Evolutionary conservation across 106 monocot species (phyloP).

Genomic region (Apostasia ramifera): DNA sequence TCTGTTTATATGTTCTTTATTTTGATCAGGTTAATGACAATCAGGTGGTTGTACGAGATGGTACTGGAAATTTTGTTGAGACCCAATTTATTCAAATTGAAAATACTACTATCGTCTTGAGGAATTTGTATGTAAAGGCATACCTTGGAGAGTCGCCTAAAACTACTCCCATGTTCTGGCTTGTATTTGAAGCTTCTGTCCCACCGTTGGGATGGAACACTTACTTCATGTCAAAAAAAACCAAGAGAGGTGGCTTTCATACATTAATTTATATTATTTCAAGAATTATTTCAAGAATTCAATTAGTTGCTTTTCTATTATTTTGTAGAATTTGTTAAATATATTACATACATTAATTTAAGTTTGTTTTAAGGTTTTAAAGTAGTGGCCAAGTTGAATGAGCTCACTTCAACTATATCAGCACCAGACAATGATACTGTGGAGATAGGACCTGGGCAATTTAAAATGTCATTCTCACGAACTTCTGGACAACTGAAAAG

Average conservation of each 20-base stretch:
- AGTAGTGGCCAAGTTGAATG: conserved; percentile 15
- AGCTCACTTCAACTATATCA: conserved; percentile 13
- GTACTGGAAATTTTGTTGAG: conserved; percentile 40
- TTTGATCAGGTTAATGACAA: conserved; percentile 52
- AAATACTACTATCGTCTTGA: conserved; percentile 36
- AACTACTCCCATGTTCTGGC: conserved; percentile 53
- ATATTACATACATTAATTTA: background rate
- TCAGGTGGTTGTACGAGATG: conserved; percentile 45
- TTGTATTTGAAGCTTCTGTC: conserved; percentile 52
- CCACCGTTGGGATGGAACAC: conserved; percentile 77
- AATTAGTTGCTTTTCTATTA: background rate
- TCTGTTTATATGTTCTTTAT: background rate
- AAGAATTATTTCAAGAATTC: background rate
- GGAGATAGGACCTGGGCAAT: conserved; percentile 53
- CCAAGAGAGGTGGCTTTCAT: conserved; percentile 29
- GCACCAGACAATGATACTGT: conserved; percentile 33
- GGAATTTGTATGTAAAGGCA: conserved; percentile 62
- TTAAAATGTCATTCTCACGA: conserved; percentile 56
- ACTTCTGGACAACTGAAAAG: conserved; percentile 54
- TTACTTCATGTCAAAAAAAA: conserved; percentile 50
- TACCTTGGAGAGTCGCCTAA: conserved; percentile 54
- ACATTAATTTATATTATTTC: background rate
- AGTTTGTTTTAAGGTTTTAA: background rate
- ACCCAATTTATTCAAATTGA: conserved; percentile 58
- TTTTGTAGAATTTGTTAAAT: background rate